Evolutionary conservation across 805 yeast genomes (phyloP).

Genomic region (Starmerella cellae): DNA sequence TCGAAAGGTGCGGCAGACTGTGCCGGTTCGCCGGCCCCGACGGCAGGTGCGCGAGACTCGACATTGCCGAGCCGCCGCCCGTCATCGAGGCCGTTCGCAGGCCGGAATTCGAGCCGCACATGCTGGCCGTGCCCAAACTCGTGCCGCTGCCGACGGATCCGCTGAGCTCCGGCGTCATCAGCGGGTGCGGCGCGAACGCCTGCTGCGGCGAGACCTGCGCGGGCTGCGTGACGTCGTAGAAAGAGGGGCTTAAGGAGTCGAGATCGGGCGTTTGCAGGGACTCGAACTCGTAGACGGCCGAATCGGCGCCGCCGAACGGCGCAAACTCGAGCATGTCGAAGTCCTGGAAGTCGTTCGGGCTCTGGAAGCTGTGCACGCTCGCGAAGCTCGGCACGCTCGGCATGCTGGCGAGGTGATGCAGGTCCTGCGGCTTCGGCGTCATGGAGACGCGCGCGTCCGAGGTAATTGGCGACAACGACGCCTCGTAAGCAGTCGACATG

Average conservation of each 20-base stretch:
- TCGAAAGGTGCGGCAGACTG: background rate
- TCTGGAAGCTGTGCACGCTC: constrained; percentile 6
- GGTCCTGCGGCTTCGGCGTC: background rate
- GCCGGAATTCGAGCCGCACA: background rate
- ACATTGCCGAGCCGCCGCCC: background rate
- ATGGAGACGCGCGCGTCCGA: background rate
- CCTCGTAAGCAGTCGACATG: background rate
- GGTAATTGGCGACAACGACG: constrained; percentile 3
- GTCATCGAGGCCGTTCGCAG: background rate
- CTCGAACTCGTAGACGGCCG: constrained; percentile 4
- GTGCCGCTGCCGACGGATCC: constrained; percentile 11
- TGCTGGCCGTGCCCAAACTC: constrained; percentile 1
- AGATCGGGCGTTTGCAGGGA: constrained; percentile 9
- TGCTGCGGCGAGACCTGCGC: constrained; percentile 1
- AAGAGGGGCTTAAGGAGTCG: constrained; percentile 11
- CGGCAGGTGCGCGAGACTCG: background rate
- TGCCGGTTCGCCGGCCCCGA: background rate
- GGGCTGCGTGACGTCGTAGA: constrained; percentile 6
- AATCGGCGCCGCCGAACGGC: background rate
- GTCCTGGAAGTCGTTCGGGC: constrained; percentile 3
- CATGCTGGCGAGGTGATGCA: constrained; percentile 4
- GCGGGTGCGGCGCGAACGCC: constrained; percentile 3
- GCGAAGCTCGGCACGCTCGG: constrained; percentile 6
- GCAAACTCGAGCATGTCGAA: constrained; percentile 1
- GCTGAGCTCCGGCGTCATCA: constrained; percentile 12